phyloP scores from a whole-genome alignment of 2,329 filamentous ascomycete genomes.

The Colletotrichum shisoi region DNA sequence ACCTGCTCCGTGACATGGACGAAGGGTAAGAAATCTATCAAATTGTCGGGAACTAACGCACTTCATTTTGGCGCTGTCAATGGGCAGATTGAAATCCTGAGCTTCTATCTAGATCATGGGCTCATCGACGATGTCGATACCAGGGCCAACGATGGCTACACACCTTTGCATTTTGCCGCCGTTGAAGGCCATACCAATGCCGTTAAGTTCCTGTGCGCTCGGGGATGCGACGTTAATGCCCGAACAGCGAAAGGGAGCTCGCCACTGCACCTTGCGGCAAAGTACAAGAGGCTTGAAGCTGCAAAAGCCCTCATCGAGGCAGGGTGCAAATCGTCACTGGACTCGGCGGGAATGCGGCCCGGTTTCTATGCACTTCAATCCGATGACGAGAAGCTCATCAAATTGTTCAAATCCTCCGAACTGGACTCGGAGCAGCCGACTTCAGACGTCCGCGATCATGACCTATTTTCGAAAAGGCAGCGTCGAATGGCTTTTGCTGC shows the following conservation, averaged over 20 bases:
- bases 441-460: neutral
- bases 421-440: neutral
- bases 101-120: no score
- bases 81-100: no score
- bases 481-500: neutral
- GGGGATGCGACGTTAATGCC: neutral
- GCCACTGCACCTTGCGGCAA: slow-evolving; percentile 6
- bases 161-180: no score
- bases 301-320: neutral
- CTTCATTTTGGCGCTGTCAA: no score
- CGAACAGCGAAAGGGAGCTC: neutral
- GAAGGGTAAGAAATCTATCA: no score
- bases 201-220: no score
- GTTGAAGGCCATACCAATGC: no score
- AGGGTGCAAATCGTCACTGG: neutral
- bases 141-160: rapidly evolving
- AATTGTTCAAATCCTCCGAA: neutral
- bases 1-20: no score
- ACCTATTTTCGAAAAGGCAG: neutral
- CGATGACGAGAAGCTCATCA: neutral
- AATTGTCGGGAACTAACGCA: no score
- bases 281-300: no score
- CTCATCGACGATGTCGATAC: no score
- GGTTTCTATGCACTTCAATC: neutral
- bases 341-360: neutral